phyloP scores from a whole-genome alignment of 148 eudicot species.

The Fagopyrum esculentum region DNA sequence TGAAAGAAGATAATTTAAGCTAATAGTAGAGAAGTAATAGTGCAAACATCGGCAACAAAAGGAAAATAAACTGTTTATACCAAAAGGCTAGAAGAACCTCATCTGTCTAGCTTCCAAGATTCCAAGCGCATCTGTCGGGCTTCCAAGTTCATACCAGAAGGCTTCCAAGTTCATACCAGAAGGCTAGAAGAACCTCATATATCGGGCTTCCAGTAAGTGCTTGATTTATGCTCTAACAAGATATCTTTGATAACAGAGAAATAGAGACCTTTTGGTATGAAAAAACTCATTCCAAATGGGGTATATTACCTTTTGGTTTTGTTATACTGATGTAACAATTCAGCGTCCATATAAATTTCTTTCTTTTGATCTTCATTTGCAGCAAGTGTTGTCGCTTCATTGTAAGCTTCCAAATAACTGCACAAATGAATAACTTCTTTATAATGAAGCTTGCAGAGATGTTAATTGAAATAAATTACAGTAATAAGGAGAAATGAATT shows the following conservation, averaged over 20 bases:
- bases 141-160: too few relatives aligned
- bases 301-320: slow-evolving; percentile 52
- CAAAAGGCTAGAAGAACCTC: too few relatives aligned
- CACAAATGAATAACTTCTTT: not conserved
- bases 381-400: slow-evolving; percentile 74
- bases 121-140: too few relatives aligned
- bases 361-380: slow-evolving; percentile 56
- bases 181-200: too few relatives aligned
- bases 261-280: too few relatives aligned
- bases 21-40: not conserved
- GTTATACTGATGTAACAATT: slow-evolving; percentile 74
- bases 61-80: not conserved
- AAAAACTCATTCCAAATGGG: too few relatives aligned
- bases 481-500: slow-evolving; percentile 3
- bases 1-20: not conserved
- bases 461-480: not conserved
- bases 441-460: not conserved
- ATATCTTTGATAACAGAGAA: too few relatives aligned
- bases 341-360: slow-evolving; percentile 40
- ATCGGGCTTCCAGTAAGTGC: too few relatives aligned
- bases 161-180: too few relatives aligned
- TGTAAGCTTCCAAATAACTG: slow-evolving; percentile 90
- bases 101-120: too few relatives aligned
- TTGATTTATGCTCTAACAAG: too few relatives aligned
- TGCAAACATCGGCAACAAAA: not conserved